These are phyloP conservation scores for Polytrichum formosum DNA, from an alignment of 225 moss, liverwort and hornwort species.

Conservation along the genomic window DNA sequence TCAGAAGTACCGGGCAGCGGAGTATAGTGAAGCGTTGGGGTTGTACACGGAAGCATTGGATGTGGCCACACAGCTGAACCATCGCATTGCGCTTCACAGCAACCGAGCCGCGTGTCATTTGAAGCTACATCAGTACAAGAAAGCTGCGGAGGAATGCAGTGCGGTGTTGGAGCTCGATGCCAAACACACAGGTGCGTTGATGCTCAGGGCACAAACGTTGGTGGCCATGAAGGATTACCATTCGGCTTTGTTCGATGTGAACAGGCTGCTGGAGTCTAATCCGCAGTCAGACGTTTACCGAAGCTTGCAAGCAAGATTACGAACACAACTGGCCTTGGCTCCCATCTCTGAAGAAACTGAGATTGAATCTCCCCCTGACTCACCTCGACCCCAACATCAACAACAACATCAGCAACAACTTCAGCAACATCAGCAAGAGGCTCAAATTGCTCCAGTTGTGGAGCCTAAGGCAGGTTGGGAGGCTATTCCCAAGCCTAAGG, in stretches of 20 bases:
- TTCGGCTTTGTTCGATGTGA: conserved; percentile 90
- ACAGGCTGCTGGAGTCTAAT: conserved; percentile 81
- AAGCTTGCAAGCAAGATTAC: conserved; percentile 80
- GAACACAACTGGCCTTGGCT: conserved; percentile 82
- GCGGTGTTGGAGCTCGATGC: conserved; percentile 93
- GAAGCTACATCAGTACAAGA: conserved; percentile 85
- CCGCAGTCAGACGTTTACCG: conserved; percentile 85
- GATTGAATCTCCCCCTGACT: conserved; percentile 50
- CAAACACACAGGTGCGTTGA: conserved; percentile 90
- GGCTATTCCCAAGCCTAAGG: conserved; percentile 90
- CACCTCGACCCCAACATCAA: conserved; percentile 23
- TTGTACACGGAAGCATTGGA: conserved; percentile 78
- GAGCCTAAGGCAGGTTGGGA: conserved; percentile 81
- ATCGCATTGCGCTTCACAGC: conserved; percentile 87
- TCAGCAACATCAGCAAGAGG: conserved; percentile 17
- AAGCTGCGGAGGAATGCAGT: conserved; percentile 95
- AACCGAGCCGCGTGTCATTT: conserved; percentile 94
- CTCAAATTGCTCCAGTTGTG: conserved; percentile 52
- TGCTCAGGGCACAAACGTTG: conserved; percentile 90
- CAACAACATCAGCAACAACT: too few species aligned
- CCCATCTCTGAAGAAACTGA: conserved; percentile 72
- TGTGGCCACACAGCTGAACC: conserved; percentile 69
- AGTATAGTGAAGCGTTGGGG: conserved; percentile 72
- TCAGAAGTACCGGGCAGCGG: conserved; percentile 81
- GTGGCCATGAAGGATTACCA: conserved; percentile 97